Evolutionary conservation across 2,329 filamentous ascomycete species (phyloP), one percentile per base, ranked within the genome.

Genomic region (Neoarthrinium moseri): DNA sequence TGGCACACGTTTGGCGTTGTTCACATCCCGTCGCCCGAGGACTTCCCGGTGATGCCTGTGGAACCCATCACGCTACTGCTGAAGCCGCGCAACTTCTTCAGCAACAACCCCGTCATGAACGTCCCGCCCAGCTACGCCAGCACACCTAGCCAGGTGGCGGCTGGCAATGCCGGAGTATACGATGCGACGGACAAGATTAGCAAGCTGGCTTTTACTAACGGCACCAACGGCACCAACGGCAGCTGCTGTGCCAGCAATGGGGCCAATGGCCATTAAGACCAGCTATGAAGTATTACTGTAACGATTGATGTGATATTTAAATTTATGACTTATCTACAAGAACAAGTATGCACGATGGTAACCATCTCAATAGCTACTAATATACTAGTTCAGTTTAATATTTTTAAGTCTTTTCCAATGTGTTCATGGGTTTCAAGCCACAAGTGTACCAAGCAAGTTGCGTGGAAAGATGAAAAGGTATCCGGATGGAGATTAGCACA

Each of bases 1-100:
- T 96, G 91, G 91, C 91, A 96, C 69, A 95, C 90, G 0, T 96
- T 96, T 59, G 91, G 91, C 27, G 75, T 96, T 27, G 92, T 87
- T 1, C 91, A 96, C 64, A 92, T 96, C 73, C 91, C 91, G 0
- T 74, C 87, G 0, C 90, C 91, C 0, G 91, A 96, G 63, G 91
- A 96, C 66, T 96, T 89, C 72, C 91, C 91, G 23, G 77, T 96
- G 56, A 96, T 96, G 91, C 90, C 90, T 0, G 87, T 81, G 0
- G 87, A 91, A 72, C 87, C 89, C 1, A 91, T 96, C 78, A 89
- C 83, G 2, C 71, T 95, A 55, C 75, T 95, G 27, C 73, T 95
- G 32, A 73, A 89, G 24, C 90, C 90, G 3, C 73, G 89, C 33
- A 86, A 95, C 71, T 95, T 95, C 77, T 95, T 95, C 68, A 70